Base-by-base conservation (phyloP, 768 basidiomycete genomes). In the Lenzites betulinus region DNA sequence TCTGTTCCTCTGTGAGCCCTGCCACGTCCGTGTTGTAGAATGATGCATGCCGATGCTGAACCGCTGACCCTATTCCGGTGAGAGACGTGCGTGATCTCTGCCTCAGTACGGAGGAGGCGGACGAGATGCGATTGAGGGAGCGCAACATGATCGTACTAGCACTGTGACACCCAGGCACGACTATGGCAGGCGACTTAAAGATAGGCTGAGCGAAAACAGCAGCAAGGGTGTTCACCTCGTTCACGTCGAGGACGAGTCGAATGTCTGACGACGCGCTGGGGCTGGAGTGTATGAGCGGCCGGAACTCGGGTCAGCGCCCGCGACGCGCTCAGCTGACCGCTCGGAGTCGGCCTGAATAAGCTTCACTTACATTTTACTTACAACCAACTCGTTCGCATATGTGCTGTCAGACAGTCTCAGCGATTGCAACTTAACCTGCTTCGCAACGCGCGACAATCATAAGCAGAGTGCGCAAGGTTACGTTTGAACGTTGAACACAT, bases 1-100 rank as follows among this genome's bases (percentile, higher is more conserved):
- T 79, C 70, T 95, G 92, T 50, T 93, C 91, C 35, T 89, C 87
- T 2, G 82, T 89, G 52, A 95, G 77, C 9, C 92, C 92, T 1
- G 91, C 88, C 33, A 93, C 73, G 60, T 89, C 83, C 2, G 78
- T 65, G 66, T 89, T 92, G 67, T 93, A 94, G 51, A 83, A 86
- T 0, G 87, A 88, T 16, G 79, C 79, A 58, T 70, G 51, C 11
- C 71, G 65, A 25, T 66, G 52, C 39, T 67, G 66, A 22, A 7
- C 48, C 3, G 41, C 46, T 22, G 47, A n/a, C n/a, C n/a, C 39
- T 25, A 23, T 22, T 2, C 16, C 39, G n/a, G 25, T n/a, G 7
- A 33, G 30, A 33, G 30, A 33, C 30, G 33, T 46, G 9, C 56
- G 56, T n/a, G 56, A 11, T 28, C 42, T 50, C 15, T 23, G 20